These are phyloP conservation scores for Fusarium sp. DNA, from an alignment of 2,329 filamentous ascomycete species.

Conservation along the genomic window DNA sequence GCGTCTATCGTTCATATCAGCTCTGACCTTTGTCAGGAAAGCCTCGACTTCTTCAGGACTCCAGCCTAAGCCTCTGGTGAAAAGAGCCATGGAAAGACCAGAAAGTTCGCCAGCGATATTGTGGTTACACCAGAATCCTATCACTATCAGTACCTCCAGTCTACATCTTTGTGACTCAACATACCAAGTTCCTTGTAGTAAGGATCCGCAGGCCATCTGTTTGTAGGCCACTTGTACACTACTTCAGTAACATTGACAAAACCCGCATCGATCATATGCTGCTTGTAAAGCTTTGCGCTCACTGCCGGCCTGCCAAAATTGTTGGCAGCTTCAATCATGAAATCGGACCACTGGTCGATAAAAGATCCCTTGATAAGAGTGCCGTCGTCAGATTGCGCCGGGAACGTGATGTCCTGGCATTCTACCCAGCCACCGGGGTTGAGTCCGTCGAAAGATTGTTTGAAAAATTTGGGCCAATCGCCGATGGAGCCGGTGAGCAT, in stretches of 20 bases:
- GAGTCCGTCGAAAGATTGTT: conserved; percentile 54
- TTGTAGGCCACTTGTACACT: conserved; percentile 63
- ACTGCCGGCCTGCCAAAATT: conserved; percentile 50
- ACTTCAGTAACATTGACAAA: conserved; percentile 64
- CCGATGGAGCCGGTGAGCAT: conserved; percentile 54
- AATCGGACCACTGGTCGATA: conserved; percentile 46
- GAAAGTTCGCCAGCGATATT: conserved; percentile 53
- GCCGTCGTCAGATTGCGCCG: conserved; percentile 57
- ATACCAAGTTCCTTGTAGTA: conserved; percentile 64
- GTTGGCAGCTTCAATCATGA: conserved; percentile 50
- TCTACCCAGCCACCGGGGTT: conserved; percentile 60
- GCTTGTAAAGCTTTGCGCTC: conserved; percentile 48
- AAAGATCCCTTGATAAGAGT: conserved; percentile 49
- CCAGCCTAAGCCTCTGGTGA: conserved; percentile 56
- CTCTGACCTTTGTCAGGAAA: conserved; percentile 51
- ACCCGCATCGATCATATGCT: conserved; percentile 62
- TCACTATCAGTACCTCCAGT: too few species aligned
- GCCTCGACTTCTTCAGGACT: conserved; percentile 49
- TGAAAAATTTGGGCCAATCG: conserved; percentile 53
- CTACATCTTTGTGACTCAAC: too few species aligned
- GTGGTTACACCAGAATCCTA: conserved; percentile 55
- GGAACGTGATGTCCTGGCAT: conserved; percentile 57
- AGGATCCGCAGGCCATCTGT: conserved; percentile 64
- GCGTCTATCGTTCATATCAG: conserved; percentile 51
- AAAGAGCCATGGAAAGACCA: conserved; percentile 54